A percentile compares a stretch with the other conserved stretches of the same genome.
phyloP scores from a whole-genome alignment of 345 rosid species.

The Bruguiera gymnorhiza region DNA sequence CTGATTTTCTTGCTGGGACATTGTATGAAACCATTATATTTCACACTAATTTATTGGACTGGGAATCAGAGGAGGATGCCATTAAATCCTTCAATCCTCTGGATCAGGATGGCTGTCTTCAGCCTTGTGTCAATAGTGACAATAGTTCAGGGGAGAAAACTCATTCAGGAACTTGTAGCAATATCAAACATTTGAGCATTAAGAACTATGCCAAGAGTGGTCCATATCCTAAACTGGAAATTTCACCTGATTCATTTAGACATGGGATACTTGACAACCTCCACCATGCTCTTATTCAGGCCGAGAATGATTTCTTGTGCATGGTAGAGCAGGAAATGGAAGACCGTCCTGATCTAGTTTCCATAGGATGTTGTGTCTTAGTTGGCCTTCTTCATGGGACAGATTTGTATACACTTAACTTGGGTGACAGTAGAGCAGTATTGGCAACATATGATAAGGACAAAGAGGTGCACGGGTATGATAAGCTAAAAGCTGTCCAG shows the following conservation, averaged over 20 bases:
- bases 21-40: conserved; percentile 68
- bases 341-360: conserved; percentile 92
- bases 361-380: conserved; percentile 89
- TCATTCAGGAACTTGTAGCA: conserved; percentile 8
- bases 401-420: conserved; percentile 67
- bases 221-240: conserved; percentile 19
- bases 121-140: conserved; percentile 23
- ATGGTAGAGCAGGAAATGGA: conserved; percentile 99
- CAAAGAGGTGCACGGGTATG: conserved; percentile 22
- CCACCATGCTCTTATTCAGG: conserved; percentile 68
- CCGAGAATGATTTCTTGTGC: conserved; percentile 76
- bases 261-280: conserved; percentile 73
- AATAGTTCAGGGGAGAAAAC: conserved; percentile 7
- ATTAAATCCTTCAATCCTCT: conserved; percentile 21
- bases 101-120: conserved; percentile 22
- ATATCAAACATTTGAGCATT: conserved; percentile 10
- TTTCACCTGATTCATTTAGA: conserved; percentile 47
- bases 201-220: conserved; percentile 13
- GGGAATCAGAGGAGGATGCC: conserved; percentile 48
- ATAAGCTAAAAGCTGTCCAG: conserved; percentile 69
- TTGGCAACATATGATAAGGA: conserved; percentile 58
- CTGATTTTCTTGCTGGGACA: conserved; percentile 95
- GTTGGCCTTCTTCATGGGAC: conserved; percentile 76
- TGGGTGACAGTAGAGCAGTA: conserved; percentile 95
- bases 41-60: conserved; percentile 51